These are phyloP conservation scores for Phytopythium oedochilum DNA, from an alignment of 352 stramenopile species.

Conservation along the genomic window DNA sequence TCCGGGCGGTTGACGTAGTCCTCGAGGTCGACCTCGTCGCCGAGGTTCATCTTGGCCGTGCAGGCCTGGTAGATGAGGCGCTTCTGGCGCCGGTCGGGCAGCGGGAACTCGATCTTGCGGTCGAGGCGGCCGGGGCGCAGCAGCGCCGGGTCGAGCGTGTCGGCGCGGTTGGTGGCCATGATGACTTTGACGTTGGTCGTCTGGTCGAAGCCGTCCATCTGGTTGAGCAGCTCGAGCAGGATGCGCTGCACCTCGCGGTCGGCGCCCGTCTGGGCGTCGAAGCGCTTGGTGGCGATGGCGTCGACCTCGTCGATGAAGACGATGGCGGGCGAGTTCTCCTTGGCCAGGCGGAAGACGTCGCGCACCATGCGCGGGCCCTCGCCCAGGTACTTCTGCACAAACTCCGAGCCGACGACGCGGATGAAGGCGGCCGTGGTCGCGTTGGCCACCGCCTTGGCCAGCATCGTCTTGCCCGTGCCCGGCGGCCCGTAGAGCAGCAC, in stretches of 20 bases:
- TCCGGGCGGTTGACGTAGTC: conserved; percentile 99
- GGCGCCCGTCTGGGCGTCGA: conserved; percentile 97
- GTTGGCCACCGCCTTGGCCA: conserved; percentile 99
- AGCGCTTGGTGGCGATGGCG: conserved; percentile 99
- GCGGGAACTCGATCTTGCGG: conserved; percentile 99
- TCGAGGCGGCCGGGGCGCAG: conserved; percentile 97
- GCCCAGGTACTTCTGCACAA: conserved; percentile 99
- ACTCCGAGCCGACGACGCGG: conserved; percentile 96
- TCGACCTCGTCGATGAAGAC: conserved; percentile 99
- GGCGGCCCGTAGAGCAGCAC: conserved; percentile 97
- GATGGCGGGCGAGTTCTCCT: conserved; percentile 98
- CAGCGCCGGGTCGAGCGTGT: conserved; percentile 99
- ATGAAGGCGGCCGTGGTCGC: conserved; percentile 99
- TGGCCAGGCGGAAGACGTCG: conserved; percentile 99
- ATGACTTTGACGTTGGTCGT: conserved; percentile 99
- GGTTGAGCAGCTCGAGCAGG: conserved; percentile 99
- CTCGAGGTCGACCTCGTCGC: conserved; percentile 99
- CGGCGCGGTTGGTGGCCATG: conserved; percentile 99
- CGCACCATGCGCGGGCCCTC: conserved; percentile 99
- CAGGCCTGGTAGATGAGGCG: conserved; percentile 99
- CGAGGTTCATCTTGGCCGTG: conserved; percentile 99
- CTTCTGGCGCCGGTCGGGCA: conserved; percentile 98
- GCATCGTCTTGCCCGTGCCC: conserved; percentile 98
- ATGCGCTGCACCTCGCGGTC: conserved; percentile 98
- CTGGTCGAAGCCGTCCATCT: conserved; percentile 99